phyloP scores from a whole-genome alignment of 306 rosid genomes.

The Cucurbita argyrosperma region DNA sequence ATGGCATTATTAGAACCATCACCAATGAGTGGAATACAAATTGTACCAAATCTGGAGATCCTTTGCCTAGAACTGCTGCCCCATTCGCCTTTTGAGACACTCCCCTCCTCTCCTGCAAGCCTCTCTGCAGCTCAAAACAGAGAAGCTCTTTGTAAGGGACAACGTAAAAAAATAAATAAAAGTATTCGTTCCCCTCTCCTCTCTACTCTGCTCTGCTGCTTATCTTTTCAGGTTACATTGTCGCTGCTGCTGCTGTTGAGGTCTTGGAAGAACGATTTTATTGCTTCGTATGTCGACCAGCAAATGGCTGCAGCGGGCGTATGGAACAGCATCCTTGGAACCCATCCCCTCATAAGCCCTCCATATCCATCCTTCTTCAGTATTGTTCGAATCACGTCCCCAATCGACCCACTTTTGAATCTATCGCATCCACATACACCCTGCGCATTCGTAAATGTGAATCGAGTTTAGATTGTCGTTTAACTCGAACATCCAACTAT shows the following conservation, averaged over 20 bases:
- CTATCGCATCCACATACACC: conserved; percentile 95
- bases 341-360: conserved; percentile 94
- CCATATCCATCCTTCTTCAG: conserved; percentile 64
- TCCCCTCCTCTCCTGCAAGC: not conserved
- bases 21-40: not conserved
- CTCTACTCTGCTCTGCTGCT: not conserved
- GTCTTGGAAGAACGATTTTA: conserved; percentile 64
- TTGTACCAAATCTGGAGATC: not conserved
- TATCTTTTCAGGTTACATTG: conserved; percentile 21
- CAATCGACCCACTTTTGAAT: conserved; percentile 65
- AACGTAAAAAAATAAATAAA: not conserved
- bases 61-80: not conserved
- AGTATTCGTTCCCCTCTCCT: not conserved
- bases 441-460: conserved; percentile 20
- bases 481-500: not conserved
- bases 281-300: conserved; percentile 97
- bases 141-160: not conserved
- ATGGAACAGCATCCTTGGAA: conserved; percentile 92
- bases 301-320: conserved; percentile 98
- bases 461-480: not conserved
- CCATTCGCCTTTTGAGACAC: not conserved
- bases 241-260: conserved; percentile 23
- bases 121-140: not conserved
- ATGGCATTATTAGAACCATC: not conserved
- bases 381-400: conserved; percentile 56